Evolutionary conservation across 306 rosid species (phyloP).

Genomic region (Lagenaria siceraria): DNA sequence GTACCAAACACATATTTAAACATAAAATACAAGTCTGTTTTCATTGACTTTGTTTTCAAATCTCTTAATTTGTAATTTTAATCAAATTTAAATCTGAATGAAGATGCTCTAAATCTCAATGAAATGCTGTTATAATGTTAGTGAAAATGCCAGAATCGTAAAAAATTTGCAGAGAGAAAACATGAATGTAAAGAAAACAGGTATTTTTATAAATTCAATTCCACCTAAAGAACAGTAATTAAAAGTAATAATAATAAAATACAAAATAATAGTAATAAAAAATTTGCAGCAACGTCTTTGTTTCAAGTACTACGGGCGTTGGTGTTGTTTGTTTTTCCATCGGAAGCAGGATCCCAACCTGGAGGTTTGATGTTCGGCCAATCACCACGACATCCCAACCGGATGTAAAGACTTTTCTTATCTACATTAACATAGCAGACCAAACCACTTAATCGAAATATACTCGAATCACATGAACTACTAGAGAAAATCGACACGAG

Average conservation of each 20-base stretch:
- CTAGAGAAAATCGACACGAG: not conserved
- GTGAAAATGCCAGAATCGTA: too few relatives aligned
- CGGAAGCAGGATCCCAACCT: constrained; percentile 81
- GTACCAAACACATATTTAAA: too few relatives aligned
- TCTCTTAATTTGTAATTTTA: too few relatives aligned
- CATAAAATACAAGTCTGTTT: too few relatives aligned
- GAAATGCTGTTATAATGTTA: not conserved
- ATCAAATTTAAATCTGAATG: too few relatives aligned
- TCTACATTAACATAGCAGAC: constrained; percentile 24
- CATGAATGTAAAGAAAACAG: not conserved
- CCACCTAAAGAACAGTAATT: not conserved
- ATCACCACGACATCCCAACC: constrained; percentile 92
- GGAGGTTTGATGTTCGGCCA: constrained; percentile 97
- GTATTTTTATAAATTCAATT: not conserved
- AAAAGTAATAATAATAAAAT: not conserved
- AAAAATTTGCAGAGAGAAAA: too few relatives aligned
- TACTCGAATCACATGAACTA: too few relatives aligned
- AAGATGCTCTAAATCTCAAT: too few relatives aligned
- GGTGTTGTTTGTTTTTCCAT: constrained; percentile 13
- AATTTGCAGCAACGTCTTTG: not conserved
- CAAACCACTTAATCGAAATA: too few relatives aligned
- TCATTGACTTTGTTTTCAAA: too few relatives aligned
- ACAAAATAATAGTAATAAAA: too few relatives aligned
- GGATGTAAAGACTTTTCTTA: constrained; percentile 72
- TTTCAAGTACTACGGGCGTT: not conserved